Base-by-base conservation (phyloP, 2,329 filamentous ascomycete species). In the Malbranchea cinnamomea region DNA sequence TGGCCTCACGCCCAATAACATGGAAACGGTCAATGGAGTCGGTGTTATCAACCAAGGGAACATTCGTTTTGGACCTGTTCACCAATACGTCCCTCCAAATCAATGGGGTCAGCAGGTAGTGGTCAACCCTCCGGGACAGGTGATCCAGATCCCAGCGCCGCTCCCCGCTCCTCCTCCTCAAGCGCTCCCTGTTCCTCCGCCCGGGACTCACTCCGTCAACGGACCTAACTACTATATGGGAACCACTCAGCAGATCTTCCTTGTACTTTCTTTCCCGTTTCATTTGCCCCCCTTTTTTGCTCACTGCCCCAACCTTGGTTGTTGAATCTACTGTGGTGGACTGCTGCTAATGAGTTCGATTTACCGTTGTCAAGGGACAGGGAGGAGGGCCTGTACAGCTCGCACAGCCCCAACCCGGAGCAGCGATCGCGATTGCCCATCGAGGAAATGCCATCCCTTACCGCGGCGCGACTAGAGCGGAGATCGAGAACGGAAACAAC, bases 381-480 rank as follows among this genome's bases (percentile, higher is more conserved):
- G 13, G 21, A 28, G 33, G 23, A n/a, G 26, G 30, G 15, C 32
- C 25, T 8, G 32, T 34, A 5, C 32, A 34, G 16, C 26, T 20
- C n/a, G 20, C 18, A 5, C 20, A 4, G 21, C 29, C 31, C 11
- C 31, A 23, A 7, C n/a, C n/a, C n/a, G n/a, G n/a, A n/a, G 4
- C n/a, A 10, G 15, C 23, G 15, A 33, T 25, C 13, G 25, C 31
- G 4, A 13, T 15, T 10, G 19, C 27, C 6, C 31, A 17, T 6
- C 32, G 23, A 6, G 26, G 28, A 4, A 13, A 22, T 4, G 23
- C 31, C 6, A n/a, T n/a, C n/a, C 26, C 34, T 4, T 47, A 36
- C 34, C 19, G 23, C 8, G 44, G 43, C 16, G 32, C 37, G 6
- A 43, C 39, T 11, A 34, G 34, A 17, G 38, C 44, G 9, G 43